These are phyloP conservation scores for Paramecium sexaurelia DNA, from an alignment of 73 alveolate genomes.

Conservation along the genomic window DNA sequence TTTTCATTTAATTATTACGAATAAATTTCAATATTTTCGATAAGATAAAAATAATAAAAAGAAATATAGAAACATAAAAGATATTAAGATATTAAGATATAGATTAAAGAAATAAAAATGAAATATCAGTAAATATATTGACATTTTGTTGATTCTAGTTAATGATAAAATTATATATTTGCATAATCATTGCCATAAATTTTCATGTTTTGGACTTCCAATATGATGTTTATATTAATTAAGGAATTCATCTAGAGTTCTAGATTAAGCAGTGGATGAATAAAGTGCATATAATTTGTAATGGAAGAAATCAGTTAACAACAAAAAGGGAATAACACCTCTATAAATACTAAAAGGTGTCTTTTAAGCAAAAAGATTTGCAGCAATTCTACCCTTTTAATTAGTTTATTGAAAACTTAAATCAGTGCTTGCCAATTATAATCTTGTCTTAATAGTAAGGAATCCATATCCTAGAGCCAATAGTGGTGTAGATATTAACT, in stretches of 20 bases:
- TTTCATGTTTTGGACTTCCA: slow-evolving; percentile 36
- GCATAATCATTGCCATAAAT: slow-evolving; percentile 46
- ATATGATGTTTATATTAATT: background rate
- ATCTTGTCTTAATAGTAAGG: slow-evolving; percentile 50
- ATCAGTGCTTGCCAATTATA: slow-evolving; percentile 55
- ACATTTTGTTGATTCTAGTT: background rate
- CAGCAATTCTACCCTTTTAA: slow-evolving; percentile 21
- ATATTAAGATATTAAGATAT: too few species aligned
- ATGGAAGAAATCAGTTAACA: slow-evolving; percentile 59
- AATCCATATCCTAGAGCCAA: slow-evolving; percentile 62
- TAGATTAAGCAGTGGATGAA: slow-evolving; percentile 55
- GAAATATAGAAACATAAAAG: background rate
- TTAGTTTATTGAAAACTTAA: slow-evolving; percentile 10
- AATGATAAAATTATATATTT: too few species aligned
- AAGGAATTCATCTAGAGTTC: slow-evolving; percentile 31
- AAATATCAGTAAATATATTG: background rate
- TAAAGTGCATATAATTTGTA: slow-evolving; percentile 62
- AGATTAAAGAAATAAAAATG: too few species aligned
- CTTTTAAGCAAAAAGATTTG: background rate
- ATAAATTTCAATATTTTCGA: background rate
- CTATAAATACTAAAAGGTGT: slow-evolving; percentile 46
- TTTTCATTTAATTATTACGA: background rate
- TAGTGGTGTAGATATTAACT: slow-evolving; percentile 37
- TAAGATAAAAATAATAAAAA: background rate
- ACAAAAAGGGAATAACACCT: slow-evolving; percentile 63